Conservation (phyloP, 2,329 filamentous ascomycete species). For the Arthrobotrys pseudoclavata region DNA sequence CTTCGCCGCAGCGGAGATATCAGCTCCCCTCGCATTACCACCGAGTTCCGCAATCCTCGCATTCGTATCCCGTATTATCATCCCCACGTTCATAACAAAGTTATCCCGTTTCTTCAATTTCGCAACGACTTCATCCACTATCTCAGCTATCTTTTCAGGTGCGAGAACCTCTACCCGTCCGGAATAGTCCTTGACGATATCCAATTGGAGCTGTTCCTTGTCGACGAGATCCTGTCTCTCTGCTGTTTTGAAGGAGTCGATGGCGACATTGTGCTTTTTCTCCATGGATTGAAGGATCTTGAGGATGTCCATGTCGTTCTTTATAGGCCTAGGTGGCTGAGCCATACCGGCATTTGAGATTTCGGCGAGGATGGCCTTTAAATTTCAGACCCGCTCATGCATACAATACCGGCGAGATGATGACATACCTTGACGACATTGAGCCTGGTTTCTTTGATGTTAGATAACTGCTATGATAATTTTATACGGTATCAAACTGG, state of each 20-base stretch:
- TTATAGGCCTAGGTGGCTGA: constrained; percentile 71
- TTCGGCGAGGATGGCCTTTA: constrained; percentile 73
- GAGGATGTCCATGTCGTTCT: constrained; percentile 78
- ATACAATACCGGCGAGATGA: too few species aligned
- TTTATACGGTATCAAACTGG: constrained; percentile 68
- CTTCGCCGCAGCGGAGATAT: constrained; percentile 25
- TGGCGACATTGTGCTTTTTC: constrained; percentile 72
- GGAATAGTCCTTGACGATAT: constrained; percentile 69
- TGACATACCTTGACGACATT: constrained; percentile 37
- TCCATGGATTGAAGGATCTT: constrained; percentile 76
- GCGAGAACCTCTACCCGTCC: constrained; percentile 74
- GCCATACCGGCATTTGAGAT: constrained; percentile 80
- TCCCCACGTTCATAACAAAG: constrained; percentile 69
- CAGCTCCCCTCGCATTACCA: not conserved
- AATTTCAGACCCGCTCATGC: not conserved
- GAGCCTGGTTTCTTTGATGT: constrained; percentile 67
- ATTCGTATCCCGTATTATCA: constrained; percentile 73
- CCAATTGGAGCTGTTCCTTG: constrained; percentile 77
- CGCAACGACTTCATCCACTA: constrained; percentile 71
- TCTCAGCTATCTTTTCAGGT: constrained; percentile 72
- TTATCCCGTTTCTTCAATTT: constrained; percentile 68
- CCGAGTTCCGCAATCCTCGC: constrained; percentile 67
- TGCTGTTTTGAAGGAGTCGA: constrained; percentile 75
- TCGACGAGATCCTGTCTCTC: constrained; percentile 77
- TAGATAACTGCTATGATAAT: not conserved